Percentiles rank a stretch among this genome's conserved stretches.
Conservation (phyloP, 176 grass and related monocot species). For the Oryza officinalis region DNA sequence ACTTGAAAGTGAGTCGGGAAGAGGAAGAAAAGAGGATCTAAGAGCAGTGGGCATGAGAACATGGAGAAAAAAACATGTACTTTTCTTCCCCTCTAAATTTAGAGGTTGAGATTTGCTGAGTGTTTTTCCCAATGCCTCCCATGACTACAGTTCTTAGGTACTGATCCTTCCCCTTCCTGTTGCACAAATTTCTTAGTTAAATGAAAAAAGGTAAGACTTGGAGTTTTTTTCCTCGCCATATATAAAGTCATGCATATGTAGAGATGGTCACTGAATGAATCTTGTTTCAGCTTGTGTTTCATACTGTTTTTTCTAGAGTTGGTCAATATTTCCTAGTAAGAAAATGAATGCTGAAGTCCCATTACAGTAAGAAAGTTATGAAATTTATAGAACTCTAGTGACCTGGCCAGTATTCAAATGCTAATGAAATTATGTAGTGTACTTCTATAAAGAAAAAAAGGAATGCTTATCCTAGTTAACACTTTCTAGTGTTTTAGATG, state of each 20-base stretch:
- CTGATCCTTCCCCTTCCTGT: not conserved
- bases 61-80: not conserved
- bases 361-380: not conserved
- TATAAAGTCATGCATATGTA: not conserved
- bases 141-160: constrained; percentile 10
- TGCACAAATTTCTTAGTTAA: not conserved
- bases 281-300: not conserved
- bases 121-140: not conserved
- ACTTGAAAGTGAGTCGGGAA: not conserved
- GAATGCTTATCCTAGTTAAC: not conserved
- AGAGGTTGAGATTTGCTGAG: not conserved
- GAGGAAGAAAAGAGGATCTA: not conserved
- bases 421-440: not conserved
- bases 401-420: not conserved
- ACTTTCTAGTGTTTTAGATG: not conserved
- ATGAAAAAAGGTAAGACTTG: not conserved
- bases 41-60: not conserved
- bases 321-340: not conserved
- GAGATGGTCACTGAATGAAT: not conserved
- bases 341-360: not conserved
- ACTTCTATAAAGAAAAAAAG: not conserved
- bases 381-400: not conserved
- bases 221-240: not conserved
- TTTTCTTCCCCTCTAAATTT: not conserved
- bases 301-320: not conserved